A percentile compares a stretch with the other conserved stretches of the same genome.
These are phyloP conservation scores for Lunasporangiospora selenospora DNA, from an alignment of 192 early-diverging fungal species.

Conservation along the genomic window DNA sequence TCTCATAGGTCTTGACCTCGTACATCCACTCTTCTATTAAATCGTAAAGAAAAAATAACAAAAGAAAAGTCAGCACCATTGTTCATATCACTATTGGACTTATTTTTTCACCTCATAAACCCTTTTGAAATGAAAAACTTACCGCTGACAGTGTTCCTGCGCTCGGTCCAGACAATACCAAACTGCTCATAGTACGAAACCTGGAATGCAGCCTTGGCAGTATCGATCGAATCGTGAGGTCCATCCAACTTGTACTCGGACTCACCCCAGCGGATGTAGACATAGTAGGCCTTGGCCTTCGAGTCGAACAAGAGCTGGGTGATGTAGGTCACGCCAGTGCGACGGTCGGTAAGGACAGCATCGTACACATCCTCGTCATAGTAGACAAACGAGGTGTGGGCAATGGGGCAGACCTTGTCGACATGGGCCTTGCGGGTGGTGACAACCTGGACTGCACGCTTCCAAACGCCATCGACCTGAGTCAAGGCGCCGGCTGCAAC, in stretches of 20 bases:
- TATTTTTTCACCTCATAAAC: no score
- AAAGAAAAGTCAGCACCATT: no score
- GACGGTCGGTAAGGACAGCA: conserved; percentile 18
- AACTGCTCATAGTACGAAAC: conserved; percentile 21
- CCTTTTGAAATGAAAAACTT: no score
- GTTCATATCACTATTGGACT: no score
- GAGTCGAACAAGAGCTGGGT: conserved; percentile 26
- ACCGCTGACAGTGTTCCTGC: not conserved
- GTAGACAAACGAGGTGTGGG: conserved; percentile 22
- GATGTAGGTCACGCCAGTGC: conserved; percentile 14
- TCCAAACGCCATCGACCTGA: conserved; percentile 26
- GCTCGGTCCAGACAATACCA: conserved; percentile 19
- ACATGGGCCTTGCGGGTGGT: conserved; percentile 33
- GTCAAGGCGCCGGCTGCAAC: conserved; percentile 5
- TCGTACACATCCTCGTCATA: conserved; percentile 33
- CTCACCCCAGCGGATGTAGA: conserved; percentile 26
- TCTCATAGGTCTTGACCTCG: conserved; percentile 17
- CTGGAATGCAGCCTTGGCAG: conserved; percentile 20
- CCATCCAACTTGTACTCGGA: conserved; percentile 23
- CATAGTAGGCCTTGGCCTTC: conserved; percentile 11
- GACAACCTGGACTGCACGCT: conserved; percentile 22
- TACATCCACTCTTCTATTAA: conserved; percentile 12
- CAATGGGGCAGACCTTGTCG: conserved; percentile 16
- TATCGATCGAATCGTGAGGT: conserved; percentile 23
- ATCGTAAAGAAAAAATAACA: not conserved